Evolutionary conservation across 1,284 basidiomycete species (phyloP).

Genomic region (Salmacisia buchloeana): DNA sequence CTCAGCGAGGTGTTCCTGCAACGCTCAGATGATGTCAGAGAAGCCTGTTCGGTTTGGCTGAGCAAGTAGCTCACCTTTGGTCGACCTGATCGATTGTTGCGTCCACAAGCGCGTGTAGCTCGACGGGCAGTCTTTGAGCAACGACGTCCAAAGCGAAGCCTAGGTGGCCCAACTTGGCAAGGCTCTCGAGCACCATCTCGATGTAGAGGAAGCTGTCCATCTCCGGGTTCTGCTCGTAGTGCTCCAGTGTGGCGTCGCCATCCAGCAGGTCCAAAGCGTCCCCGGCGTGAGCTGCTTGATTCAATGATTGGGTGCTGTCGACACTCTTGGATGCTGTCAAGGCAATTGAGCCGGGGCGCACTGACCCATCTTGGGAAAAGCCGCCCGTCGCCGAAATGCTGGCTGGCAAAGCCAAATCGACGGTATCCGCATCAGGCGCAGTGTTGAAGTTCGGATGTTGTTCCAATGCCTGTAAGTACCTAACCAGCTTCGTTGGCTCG

Average conservation of each 20-base stretch:
- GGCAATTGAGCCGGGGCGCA: not conserved
- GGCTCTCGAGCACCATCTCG: slow-evolving; percentile 84
- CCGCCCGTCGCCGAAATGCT: not conserved
- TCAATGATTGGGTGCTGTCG: not conserved
- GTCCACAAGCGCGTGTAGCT: slow-evolving; percentile 82
- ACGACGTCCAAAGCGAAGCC: slow-evolving; percentile 78
- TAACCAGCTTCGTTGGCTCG: slow-evolving; percentile 21
- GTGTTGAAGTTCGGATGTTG: slow-evolving; percentile 20
- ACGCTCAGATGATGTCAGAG: not conserved
- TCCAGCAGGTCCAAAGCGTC: slow-evolving; percentile 5
- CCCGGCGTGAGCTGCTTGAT: not conserved
- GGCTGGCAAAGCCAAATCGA: slow-evolving; percentile 4
- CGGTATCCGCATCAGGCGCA: not conserved
- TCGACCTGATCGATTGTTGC: slow-evolving; percentile 82
- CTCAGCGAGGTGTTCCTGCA: not conserved
- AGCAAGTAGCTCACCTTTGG: slow-evolving; percentile 35
- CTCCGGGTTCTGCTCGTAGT: slow-evolving; percentile 66
- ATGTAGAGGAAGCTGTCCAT: slow-evolving; percentile 88
- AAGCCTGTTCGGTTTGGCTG: no score
- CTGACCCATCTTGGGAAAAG: not conserved
- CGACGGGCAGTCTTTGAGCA: slow-evolving; percentile 73
- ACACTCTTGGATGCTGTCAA: not conserved
- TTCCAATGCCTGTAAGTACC: slow-evolving; percentile 27
- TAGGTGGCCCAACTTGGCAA: slow-evolving; percentile 83
- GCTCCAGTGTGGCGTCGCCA: slow-evolving; percentile 6